Percentiles rank a stretch among this genome's conserved stretches.
Conservation (phyloP, 75 land plant genomes). For the Sequoiadendron giganteum region DNA sequence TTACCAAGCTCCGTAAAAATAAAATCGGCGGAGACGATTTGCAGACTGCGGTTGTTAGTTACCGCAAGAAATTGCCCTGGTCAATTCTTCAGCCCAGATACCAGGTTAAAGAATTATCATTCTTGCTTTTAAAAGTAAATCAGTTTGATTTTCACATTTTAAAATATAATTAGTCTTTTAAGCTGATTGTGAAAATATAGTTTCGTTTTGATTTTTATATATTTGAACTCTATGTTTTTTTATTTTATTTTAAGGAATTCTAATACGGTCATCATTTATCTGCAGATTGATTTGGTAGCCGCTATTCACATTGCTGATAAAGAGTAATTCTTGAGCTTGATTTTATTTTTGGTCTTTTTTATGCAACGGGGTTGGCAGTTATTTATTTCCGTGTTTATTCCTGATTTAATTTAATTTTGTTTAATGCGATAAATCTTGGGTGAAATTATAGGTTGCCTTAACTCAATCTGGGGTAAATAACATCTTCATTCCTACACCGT, state of each 20-base stretch:
- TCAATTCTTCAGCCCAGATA: constrained; percentile 66
- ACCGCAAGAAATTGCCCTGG: constrained; percentile 73
- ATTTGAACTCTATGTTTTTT: too few relatives aligned
- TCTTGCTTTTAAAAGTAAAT: not conserved
- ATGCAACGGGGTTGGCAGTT: not conserved
- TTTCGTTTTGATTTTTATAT: too few relatives aligned
- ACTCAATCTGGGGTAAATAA: too few relatives aligned
- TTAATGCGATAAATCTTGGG: too few relatives aligned
- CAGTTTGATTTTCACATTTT: not conserved
- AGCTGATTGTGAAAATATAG: too few relatives aligned
- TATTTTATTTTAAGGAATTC: too few relatives aligned
- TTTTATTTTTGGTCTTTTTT: not conserved
- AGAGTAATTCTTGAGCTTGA: constrained; percentile 48
- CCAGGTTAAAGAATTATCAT: constrained; percentile 32
- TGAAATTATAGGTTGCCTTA: too few relatives aligned
- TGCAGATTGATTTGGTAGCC: constrained; percentile 96
- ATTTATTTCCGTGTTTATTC: not conserved
- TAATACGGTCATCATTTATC: not conserved
- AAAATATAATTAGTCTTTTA: not conserved
- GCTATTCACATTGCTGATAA: constrained; percentile 95
- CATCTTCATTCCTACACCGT: too few relatives aligned
- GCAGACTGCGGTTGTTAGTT: constrained; percentile 88
- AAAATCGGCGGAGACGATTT: constrained; percentile 45
- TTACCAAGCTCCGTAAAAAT: constrained; percentile 58
- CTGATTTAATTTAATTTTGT: not conserved